Percentiles rank a stretch among this genome's conserved stretches.
phyloP scores from a whole-genome alignment of 2,329 filamentous ascomycete species.

The Fusarium falciforme region DNA sequence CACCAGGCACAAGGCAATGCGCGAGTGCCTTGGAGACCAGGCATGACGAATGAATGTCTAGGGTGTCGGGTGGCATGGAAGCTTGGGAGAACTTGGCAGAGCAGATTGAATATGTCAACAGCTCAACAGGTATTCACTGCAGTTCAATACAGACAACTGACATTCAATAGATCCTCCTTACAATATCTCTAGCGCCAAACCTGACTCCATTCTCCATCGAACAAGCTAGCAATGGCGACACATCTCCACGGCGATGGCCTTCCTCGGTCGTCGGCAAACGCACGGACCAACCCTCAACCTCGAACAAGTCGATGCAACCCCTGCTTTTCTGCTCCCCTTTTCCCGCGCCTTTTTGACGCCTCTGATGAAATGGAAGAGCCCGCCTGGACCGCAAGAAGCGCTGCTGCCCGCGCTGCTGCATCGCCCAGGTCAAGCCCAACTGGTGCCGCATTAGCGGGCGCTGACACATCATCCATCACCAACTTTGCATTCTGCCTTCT shows the following conservation, averaged over 20 bases:
- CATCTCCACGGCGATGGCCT: slow-evolving; percentile 2
- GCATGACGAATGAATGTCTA: slow-evolving; percentile 7
- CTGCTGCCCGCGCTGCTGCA: not conserved
- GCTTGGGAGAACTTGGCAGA: not conserved
- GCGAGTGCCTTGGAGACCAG: slow-evolving; percentile 10
- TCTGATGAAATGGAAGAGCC: slow-evolving; percentile 16
- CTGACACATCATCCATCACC: slow-evolving; percentile 19
- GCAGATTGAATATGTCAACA: not conserved
- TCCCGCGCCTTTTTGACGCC: slow-evolving; percentile 8
- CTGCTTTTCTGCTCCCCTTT: slow-evolving; percentile 11
- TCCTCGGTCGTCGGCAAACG: slow-evolving; percentile 12
- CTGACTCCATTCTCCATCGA: not conserved
- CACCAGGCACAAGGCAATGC: slow-evolving; percentile 36
- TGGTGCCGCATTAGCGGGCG: slow-evolving; percentile 14
- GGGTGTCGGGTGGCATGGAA: slow-evolving; percentile 19
- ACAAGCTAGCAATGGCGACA: not conserved
- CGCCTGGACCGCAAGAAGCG: not conserved
- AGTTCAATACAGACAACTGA: not conserved
- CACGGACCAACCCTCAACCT: slow-evolving; percentile 6
- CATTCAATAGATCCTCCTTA: not conserved
- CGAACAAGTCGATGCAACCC: slow-evolving; percentile 14
- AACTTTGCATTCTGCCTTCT: not conserved
- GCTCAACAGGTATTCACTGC: not conserved
- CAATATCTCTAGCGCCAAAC: not conserved
- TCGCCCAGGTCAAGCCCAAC: not conserved